Base-by-base conservation (phyloP, 148 eudicot species). In the Dysphania ambrosioides region DNA sequence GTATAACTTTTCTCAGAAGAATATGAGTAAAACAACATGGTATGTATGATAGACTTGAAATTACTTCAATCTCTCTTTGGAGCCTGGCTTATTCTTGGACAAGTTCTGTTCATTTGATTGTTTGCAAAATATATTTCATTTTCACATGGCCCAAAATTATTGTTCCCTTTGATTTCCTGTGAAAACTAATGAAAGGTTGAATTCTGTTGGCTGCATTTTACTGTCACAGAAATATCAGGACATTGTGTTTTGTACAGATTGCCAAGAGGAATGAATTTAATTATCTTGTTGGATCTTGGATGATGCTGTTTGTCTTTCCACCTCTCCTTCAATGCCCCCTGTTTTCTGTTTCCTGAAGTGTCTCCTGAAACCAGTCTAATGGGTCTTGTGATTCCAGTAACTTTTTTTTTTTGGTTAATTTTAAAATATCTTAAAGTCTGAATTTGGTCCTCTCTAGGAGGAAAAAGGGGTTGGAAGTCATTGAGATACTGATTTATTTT, bases 1-100 rank as follows among this genome's bases (percentile, higher is more conserved):
- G 24, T 86, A 88, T 83, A 79, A 71, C 41, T 71, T 83, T 29
- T 85, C 79, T 47, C 97, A 89, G 82, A 95, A 92, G 87, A 89
- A 82, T 80, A 88, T 92, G 89, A 90, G 88, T 23, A 92, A 89
- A 78, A 82, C 85, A 30, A 90, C 90, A 59, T 95, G 99, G 99
- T 92, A 86, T 41, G 77, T 69, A 42, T 71, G 21, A 41, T 58
- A 19, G 47, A 41, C 55, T 30, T 29, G 34, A 21, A 67, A 29
- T 67, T 67, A 61, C 72, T 72, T 56, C 53, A 71, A 62, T 42
- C 5, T 29, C 19, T 65, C 65, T 66, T 58, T 4, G 8, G 18
- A 13, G 41, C 4, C 58, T 31, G 5, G 21, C 27, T 5, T 30
- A 42, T 41, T 61, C 18, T 61, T 16, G 1, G 49, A 27, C 57